Evolutionary conservation across 371 early-diverging fungal genomes (phyloP).

Genomic region (Catenaria anguillulae): DNA sequence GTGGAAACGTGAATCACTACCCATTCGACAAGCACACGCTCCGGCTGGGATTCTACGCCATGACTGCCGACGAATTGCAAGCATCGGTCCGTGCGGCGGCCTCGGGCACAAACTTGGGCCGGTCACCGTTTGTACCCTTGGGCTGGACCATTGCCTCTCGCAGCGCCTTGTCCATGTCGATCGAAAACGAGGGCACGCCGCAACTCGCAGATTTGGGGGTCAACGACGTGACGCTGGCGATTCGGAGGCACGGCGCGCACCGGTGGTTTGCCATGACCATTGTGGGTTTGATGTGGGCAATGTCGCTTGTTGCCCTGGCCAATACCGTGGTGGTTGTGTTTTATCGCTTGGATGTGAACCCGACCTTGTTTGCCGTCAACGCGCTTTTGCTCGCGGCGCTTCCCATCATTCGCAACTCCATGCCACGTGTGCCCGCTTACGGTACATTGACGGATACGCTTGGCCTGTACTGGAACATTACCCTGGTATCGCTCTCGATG

Average conservation of each 20-base stretch:
- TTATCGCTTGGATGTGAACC: neutral
- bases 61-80: neutral
- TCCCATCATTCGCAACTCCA: neutral
- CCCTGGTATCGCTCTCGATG: neutral
- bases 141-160: neutral
- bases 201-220: neutral
- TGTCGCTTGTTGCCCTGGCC: neutral
- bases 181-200: neutral
- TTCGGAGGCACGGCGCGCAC: neutral
- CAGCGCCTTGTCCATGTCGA: neutral
- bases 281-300: neutral
- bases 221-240: neutral
- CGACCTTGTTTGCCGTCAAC: neutral
- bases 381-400: neutral
- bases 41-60: neutral
- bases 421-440: neutral
- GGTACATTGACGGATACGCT: neutral
- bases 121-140: neutral
- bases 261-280: neutral
- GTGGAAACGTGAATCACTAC: neutral
- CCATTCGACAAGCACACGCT: neutral
- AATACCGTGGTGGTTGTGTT: neutral
- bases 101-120: neutral
- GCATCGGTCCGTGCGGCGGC: neutral
- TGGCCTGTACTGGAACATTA: neutral